These are phyloP conservation scores for Cymbopogon citratus DNA, from an alignment of 176 grass and related monocot species.

Conservation along the genomic window DNA sequence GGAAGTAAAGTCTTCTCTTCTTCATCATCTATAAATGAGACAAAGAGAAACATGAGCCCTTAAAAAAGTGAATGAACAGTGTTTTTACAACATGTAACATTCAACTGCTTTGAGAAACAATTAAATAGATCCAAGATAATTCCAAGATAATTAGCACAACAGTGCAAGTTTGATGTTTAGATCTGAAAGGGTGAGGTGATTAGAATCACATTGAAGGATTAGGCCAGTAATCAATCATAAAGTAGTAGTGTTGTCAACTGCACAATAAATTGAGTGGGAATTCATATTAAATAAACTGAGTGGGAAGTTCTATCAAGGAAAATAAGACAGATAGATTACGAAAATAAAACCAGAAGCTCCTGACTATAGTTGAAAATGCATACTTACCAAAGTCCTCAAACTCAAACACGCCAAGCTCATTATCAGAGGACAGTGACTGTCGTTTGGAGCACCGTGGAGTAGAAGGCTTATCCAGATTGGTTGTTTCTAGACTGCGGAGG, in stretches of 20 bases:
- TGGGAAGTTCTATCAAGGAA: not conserved
- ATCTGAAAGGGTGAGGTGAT: not conserved
- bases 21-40: conserved; percentile 51
- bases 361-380: conserved; percentile 8
- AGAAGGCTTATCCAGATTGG: conserved; percentile 22
- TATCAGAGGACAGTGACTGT: not conserved
- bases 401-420: conserved; percentile 6
- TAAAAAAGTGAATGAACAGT: not conserved
- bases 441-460: conserved; percentile 28
- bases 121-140: not conserved
- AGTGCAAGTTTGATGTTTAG: not conserved
- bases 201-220: not conserved
- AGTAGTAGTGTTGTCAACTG: not conserved
- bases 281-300: not conserved
- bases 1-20: conserved; percentile 44
- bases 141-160: not conserved
- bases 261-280: not conserved
- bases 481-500: not conserved
- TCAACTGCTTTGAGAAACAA: not conserved
- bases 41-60: conserved; percentile 7
- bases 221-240: not conserved
- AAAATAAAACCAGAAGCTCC: not conserved
- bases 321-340: not conserved
- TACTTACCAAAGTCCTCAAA: conserved; percentile 36
- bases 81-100: not conserved